Base-by-base conservation (phyloP, 768 basidiomycete species). In the Russula ochroleuca region DNA sequence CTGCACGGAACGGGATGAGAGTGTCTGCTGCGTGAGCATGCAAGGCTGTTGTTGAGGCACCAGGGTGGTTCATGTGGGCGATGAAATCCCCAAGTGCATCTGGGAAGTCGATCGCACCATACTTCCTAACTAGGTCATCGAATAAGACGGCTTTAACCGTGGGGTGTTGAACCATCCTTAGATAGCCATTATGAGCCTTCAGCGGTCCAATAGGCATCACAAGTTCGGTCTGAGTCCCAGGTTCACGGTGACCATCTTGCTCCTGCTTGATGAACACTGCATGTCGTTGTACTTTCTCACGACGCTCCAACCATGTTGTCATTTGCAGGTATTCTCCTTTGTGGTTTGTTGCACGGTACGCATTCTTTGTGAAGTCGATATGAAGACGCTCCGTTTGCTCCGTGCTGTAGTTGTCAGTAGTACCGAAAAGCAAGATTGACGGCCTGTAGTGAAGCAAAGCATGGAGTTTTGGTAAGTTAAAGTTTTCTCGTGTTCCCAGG, bases 341-440 rank as follows among this genome's bases (percentile, higher is more conserved):
- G 23, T 13, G 47, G 13, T 48, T 48, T 10, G 47, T 48, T 9
- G 21, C n/a, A 3, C 47, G 47, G 77, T 1, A 90, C 5, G 41
- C 41, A 43, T 43, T 6, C 35, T 37, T 37, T 37, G 35, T 37
- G 35, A 37, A 37, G 35, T 37, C 35, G 35, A 37, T 37, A 7
- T 43, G 41, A 15, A 43, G 19, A 19, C 41, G 41, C 11, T 43
- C 45, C 10, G 47, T 23, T 48, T 48, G 47, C 14, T 48, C 47
- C 5, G 47, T 48, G 13, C 25, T 48, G 11, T 48, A 48, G 23
- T 48, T 48, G 10, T 48, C 23, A 48, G 47, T 48, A 10, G 47
- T 25, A 5, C 84, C 0, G 89, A 93, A 5, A 89, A 90, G 71
- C 93, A 91, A 41, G 23, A 74, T 69, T 0, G 63, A 63, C 2